Conservation (phyloP, 176 grass and related monocot species). For the Olyra latifolia region DNA sequence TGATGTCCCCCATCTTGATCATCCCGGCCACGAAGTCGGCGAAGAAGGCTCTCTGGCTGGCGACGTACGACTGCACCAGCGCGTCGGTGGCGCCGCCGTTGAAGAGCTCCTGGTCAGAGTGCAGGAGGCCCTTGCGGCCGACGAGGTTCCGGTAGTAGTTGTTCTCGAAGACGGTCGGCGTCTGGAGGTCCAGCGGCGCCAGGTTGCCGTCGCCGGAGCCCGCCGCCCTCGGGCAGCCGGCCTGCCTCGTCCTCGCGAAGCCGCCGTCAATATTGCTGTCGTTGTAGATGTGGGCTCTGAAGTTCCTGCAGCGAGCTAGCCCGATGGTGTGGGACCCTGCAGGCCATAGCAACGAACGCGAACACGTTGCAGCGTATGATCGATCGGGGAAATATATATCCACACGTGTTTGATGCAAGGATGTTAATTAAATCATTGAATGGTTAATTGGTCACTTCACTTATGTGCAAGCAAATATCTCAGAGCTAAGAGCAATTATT, state of each 20-base stretch:
- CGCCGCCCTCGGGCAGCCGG: conserved; percentile 20
- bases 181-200: conserved; percentile 50
- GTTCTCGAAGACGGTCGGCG: conserved; percentile 46
- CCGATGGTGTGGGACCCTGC: conserved; percentile 76
- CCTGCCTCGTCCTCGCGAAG: conserved; percentile 28
- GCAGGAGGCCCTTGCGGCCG: conserved; percentile 39
- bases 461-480: not conserved
- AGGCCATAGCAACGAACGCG: no score
- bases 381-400: not conserved
- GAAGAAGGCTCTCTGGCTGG: conserved; percentile 40
- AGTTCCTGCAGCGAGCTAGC: conserved; percentile 55
- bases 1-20: conserved; percentile 71
- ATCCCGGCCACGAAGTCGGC: conserved; percentile 51
- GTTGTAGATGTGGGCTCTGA: conserved; percentile 65
- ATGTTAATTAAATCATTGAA: not conserved
- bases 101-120: conserved; percentile 72
- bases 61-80: conserved; percentile 35
- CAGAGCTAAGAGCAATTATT: no score
- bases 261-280: conserved; percentile 43
- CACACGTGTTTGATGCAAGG: not conserved
- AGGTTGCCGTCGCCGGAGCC: conserved; percentile 57
- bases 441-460: not conserved
- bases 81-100: conserved; percentile 39
- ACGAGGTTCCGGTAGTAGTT: conserved; percentile 55
- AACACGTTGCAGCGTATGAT: no score